Evolutionary conservation across 1,284 basidiomycete genomes (phyloP).

Genomic region (Sporisorium reilianum): DNA sequence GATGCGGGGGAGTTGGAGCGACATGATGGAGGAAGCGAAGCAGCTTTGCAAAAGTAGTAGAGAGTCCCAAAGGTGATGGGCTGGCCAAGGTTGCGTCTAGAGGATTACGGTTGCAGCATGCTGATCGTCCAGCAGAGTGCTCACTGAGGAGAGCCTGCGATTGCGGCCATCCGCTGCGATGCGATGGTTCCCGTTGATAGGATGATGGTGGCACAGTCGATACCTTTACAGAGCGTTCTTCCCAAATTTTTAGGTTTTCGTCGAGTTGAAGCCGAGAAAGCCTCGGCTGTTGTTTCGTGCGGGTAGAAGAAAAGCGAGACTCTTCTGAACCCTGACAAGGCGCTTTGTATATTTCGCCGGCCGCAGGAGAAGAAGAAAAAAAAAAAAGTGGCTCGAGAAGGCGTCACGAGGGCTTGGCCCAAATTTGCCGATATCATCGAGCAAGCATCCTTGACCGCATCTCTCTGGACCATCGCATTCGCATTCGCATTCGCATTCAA

Average conservation of each 20-base stretch:
- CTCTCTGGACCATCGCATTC: not conserved
- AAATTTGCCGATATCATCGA: not conserved
- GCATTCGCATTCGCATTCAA: not conserved
- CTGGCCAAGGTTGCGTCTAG: not conserved
- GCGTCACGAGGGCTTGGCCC: conserved; percentile 9
- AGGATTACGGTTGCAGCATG: not conserved
- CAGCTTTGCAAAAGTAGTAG: not conserved
- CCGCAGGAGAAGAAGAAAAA: not conserved
- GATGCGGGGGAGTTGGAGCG: conserved; percentile 56
- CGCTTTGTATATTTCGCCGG: not conserved
- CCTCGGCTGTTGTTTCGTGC: conserved; percentile 22
- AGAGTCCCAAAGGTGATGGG: not conserved
- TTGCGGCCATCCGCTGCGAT: conserved; percentile 4
- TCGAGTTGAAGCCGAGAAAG: not conserved
- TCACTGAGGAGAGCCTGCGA: conserved; percentile 2
- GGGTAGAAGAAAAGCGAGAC: conserved; percentile 29
- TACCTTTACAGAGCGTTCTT: conserved; percentile 3
- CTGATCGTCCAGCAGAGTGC: not conserved
- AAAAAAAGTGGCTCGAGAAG: conserved; percentile 7
- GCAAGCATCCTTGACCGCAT: not conserved
- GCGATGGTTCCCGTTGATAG: not conserved
- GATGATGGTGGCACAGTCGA: not conserved
- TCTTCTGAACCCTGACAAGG: conserved; percentile 19
- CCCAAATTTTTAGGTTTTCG: conserved; percentile 1
- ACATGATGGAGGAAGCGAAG: conserved; percentile 11